Evolutionary conservation across 108 stramenopile species (phyloP).

Genomic region (Fragilaria crotonensis): DNA sequence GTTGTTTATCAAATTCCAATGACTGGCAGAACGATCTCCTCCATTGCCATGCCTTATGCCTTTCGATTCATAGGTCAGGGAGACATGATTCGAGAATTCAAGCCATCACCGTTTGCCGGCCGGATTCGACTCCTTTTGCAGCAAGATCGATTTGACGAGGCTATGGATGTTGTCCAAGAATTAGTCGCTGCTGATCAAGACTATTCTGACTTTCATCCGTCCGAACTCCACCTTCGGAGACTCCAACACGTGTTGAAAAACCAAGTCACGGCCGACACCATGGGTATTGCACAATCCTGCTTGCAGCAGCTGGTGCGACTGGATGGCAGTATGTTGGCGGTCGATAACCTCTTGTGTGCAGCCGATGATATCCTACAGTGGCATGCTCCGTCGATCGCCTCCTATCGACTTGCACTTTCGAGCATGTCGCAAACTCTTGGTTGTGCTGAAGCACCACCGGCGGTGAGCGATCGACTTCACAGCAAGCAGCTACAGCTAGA

Average conservation of each 20-base stretch:
- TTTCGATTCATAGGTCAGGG: constrained; percentile 9
- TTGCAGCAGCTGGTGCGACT: constrained; percentile 12
- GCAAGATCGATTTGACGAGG: constrained; percentile 34
- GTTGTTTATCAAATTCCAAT: constrained; percentile 12
- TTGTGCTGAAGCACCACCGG: constrained; percentile 12
- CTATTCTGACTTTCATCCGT: constrained; percentile 37
- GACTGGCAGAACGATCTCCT: neutral
- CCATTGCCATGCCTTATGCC: constrained; percentile 3
- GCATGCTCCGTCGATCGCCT: constrained; percentile 30
- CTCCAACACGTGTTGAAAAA: constrained; percentile 33
- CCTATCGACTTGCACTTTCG: constrained; percentile 30
- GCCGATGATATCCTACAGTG: constrained; percentile 39
- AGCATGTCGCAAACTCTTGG: constrained; percentile 20
- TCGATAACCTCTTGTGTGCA: constrained; percentile 31
- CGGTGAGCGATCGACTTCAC: constrained; percentile 11
- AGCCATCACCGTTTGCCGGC: constrained; percentile 15
- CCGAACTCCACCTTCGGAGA: constrained; percentile 43
- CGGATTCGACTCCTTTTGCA: constrained; percentile 33
- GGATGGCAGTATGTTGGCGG: constrained; percentile 21
- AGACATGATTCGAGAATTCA: constrained; percentile 3
- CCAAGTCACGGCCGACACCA: constrained; percentile 12
- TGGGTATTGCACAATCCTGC: constrained; percentile 20
- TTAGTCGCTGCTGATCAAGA: constrained; percentile 5
- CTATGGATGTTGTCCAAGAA: constrained; percentile 21
- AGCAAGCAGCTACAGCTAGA: constrained; percentile 21